Conservation (phyloP, 1,139 yeast genomes). For the Suhomyces maxii region DNA sequence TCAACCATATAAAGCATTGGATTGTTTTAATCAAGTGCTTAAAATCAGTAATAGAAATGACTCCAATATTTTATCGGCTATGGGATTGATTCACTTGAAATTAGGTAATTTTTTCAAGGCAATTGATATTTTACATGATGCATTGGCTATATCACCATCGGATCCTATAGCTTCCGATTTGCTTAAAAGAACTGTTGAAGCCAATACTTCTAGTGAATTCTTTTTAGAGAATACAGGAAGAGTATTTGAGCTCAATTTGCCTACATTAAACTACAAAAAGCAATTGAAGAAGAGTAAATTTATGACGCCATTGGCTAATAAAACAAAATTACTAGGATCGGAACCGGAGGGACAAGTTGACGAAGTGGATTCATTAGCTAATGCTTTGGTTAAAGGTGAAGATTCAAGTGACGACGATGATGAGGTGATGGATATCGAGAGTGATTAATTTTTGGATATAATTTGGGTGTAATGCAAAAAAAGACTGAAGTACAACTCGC, state of each 20-base stretch:
- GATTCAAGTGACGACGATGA: slow-evolving; percentile 60
- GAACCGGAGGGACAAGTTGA: slow-evolving; percentile 12
- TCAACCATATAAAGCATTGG: slow-evolving; percentile 64
- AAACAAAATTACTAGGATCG: slow-evolving; percentile 12
- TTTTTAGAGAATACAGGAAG: slow-evolving; percentile 25
- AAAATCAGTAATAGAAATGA: slow-evolving; percentile 67
- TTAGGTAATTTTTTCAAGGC: slow-evolving; percentile 66
- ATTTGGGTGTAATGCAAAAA: no score
- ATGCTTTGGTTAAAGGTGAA: slow-evolving; percentile 50
- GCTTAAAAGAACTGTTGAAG: slow-evolving; percentile 75
- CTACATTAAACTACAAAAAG: slow-evolving; percentile 17
- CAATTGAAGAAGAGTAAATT: slow-evolving; percentile 13
- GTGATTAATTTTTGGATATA: no score
- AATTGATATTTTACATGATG: slow-evolving; percentile 74
- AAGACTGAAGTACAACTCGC: no score
- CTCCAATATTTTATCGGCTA: slow-evolving; percentile 74
- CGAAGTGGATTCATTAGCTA: slow-evolving; percentile 37
- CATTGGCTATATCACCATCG: slow-evolving; percentile 74
- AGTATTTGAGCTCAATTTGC: slow-evolving; percentile 20
- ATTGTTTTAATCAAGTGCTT: slow-evolving; percentile 74
- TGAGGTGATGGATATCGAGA: slow-evolving; percentile 64
- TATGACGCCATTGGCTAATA: slow-evolving; percentile 23
- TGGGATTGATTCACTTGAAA: slow-evolving; percentile 80
- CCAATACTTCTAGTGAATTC: slow-evolving; percentile 43
- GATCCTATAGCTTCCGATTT: slow-evolving; percentile 87